A percentile compares a stretch with the other conserved stretches of the same genome.
These are phyloP conservation scores for Fonsecaea monophora DNA, from an alignment of 2,329 filamentous ascomycete genomes.

Conservation along the genomic window DNA sequence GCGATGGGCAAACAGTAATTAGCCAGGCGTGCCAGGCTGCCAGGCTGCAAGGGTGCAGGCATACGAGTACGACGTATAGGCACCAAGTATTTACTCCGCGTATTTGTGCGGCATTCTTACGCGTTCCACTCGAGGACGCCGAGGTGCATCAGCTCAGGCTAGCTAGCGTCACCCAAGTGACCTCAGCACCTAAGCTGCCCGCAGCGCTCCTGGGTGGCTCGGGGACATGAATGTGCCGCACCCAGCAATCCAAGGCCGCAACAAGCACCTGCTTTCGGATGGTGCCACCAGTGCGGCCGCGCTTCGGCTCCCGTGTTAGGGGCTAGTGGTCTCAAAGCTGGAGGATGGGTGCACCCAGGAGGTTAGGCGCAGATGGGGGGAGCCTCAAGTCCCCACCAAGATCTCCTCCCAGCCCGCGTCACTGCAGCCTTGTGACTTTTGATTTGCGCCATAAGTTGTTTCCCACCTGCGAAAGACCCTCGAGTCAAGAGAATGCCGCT, in stretches of 20 bases:
- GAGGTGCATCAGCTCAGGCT: background rate
- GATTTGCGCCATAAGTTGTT: background rate
- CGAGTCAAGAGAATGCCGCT: background rate
- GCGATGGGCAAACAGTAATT: background rate
- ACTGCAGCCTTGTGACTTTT: slow-evolving; percentile 16
- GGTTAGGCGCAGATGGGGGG: no score
- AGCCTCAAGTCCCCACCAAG: slow-evolving; percentile 3
- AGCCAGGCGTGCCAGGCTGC: no score
- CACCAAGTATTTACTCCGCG: background rate
- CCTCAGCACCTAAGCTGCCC: background rate
- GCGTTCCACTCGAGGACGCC: background rate
- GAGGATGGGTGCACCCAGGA: background rate
- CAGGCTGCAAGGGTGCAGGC: no score
- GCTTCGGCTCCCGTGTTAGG: slow-evolving; percentile 2
- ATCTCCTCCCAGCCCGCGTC: slow-evolving; percentile 1
- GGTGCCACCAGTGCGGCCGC: slow-evolving; percentile 1
- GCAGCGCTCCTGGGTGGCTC: background rate
- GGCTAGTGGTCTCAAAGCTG: background rate
- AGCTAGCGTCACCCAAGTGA: background rate
- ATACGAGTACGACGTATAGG: no score
- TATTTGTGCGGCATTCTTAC: background rate
- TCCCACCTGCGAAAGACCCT: background rate
- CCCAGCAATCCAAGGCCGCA: background rate
- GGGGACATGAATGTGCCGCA: background rate
- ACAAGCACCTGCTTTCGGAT: slow-evolving; percentile 7